These are phyloP conservation scores for Hirschfeldia incana DNA, from an alignment of 345 rosid genomes.

Conservation along the genomic window DNA sequence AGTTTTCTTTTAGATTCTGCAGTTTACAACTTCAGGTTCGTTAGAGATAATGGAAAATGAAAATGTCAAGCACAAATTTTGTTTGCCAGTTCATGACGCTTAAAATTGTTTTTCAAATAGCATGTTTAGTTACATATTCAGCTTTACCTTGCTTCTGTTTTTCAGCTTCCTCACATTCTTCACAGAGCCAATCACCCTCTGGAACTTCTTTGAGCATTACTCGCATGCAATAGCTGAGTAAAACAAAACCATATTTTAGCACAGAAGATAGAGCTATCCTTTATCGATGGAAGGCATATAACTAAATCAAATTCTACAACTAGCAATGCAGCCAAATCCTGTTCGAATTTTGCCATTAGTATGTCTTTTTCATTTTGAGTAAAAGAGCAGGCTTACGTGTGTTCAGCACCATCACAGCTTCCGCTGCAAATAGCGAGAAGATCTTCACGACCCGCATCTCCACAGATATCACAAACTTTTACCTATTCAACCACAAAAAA, in stretches of 20 bases:
- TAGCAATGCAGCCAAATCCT: constrained; percentile 13
- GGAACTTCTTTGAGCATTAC: constrained; percentile 85
- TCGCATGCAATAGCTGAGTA: constrained; percentile 91
- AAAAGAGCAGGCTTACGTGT: constrained; percentile 66
- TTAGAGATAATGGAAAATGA: constrained; percentile 25
- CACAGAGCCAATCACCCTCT: constrained; percentile 94
- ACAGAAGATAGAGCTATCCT: constrained; percentile 6
- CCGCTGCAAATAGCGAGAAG: constrained; percentile 85
- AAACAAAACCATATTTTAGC: constrained; percentile 28
- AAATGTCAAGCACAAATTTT: neutral
- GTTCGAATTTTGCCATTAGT: constrained; percentile 14
- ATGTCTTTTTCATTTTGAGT: neutral
- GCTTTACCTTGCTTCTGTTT: constrained; percentile 67
- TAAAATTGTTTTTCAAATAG: constrained; percentile 1
- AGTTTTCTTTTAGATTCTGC: constrained; percentile 57
- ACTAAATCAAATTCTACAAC: neutral
- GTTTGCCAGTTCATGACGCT: constrained; percentile 7
- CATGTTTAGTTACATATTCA: constrained; percentile 4
- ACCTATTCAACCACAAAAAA: constrained; percentile 58
- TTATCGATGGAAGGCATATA: constrained; percentile 9
- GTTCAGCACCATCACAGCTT: constrained; percentile 98
- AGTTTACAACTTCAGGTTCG: constrained; percentile 44
- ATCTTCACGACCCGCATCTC: constrained; percentile 99
- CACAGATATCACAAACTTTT: constrained; percentile 98
- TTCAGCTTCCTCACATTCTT: constrained; percentile 89